Evolutionary conservation across 2,329 filamentous ascomycete species (phyloP), one percentile per base, ranked within the genome.

Genomic region (Penicillium janthinellum): DNA sequence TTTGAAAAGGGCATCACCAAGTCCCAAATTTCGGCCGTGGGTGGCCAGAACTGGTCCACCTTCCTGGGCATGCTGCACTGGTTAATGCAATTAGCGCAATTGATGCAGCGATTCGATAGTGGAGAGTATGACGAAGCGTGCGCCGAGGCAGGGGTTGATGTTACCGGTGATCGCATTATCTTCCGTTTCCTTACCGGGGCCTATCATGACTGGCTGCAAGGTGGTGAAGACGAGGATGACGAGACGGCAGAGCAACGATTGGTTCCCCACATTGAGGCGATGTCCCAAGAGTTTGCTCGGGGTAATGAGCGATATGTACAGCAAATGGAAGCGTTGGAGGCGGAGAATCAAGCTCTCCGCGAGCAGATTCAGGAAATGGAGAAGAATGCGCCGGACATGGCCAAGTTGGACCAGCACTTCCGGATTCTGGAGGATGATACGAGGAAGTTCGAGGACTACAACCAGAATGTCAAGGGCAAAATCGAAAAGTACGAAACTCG

Each of bases 1-100:
- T 99, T 92, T 72, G 92, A 96, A 71, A 91, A 92, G 76, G 93
- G 89, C 71, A 98, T 99, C 69, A 96, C 92, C 56, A 99, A 98
- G 77, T 96, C 92, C 54, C 92, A 96, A 72, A 92, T 99, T 59
- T 88, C 92, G 0, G 95, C 96, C 1, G 95, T 98, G 0, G 95
- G 95, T 65, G 94, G 93, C 2, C 92, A 96, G 77, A 98, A 98
- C 73, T 99, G 95, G 95, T 90, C 90, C 63, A 95, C 92, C 0
- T 98, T 99, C 71, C 81, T 99, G 12, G 95, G 93, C 0, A 81
- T 99, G 74, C 82, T 99, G 53, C 93, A 99, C 78, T 99, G 95
- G 95, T 94, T 99, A 88, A 96, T 99, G 94, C 93, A 98, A 76
- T 82, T 99, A 54, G 91, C 92, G 4, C 89, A 94, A 67, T 96